Evolutionary conservation across 768 basidiomycete genomes (phyloP), one percentile per base, ranked within the genome.

Genomic region (Leccinellum luteum): DNA sequence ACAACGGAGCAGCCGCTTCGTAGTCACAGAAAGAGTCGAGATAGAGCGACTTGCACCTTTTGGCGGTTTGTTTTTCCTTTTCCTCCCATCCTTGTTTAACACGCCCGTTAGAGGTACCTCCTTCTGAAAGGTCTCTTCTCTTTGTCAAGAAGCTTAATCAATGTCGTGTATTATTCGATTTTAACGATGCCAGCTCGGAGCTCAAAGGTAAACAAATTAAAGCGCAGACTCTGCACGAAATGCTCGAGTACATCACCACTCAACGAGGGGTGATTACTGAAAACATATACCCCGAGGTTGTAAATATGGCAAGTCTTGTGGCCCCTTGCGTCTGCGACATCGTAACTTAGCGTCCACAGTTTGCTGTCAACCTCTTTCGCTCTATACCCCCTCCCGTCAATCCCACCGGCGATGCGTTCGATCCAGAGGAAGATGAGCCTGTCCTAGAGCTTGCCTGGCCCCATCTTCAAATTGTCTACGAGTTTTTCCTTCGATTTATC

Each of bases 351-450:
- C 19, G 48, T 61, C 30, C 41, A 8, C 72, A 98, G 96, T 99
- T 98, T 80, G 90, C 92, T 51, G 87, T 89, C 70, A 99, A 99
- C 77, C 89, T 99, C 64, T 99, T 99, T 81, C 92, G 97, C 62
- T 94, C 97, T 69, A 98, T 99, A 84, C 97, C 97, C 76, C 97
- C 97, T 66, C 97, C 95, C 45, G 96, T 98, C 57, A 99, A 99
- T 69, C 97, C 97, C 6, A 91, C 87, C 13, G 97, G 97, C 54
- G 97, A 99, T 73, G 97, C 96, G 2, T 99, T 97, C 70, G 97
- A 99, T 71, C 97, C 97, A 21, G 97, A 99, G 75, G 97, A 99
- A 76, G 97, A 99, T 66, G 97, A 99, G 63, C 97, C 97, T 7
- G 97, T 99, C 3, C 83, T 99, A 58, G 97, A 99, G 72, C 89